Evolutionary conservation across 1,139 yeast genomes (phyloP).

Genomic region (Blastobotrys elegans): DNA sequence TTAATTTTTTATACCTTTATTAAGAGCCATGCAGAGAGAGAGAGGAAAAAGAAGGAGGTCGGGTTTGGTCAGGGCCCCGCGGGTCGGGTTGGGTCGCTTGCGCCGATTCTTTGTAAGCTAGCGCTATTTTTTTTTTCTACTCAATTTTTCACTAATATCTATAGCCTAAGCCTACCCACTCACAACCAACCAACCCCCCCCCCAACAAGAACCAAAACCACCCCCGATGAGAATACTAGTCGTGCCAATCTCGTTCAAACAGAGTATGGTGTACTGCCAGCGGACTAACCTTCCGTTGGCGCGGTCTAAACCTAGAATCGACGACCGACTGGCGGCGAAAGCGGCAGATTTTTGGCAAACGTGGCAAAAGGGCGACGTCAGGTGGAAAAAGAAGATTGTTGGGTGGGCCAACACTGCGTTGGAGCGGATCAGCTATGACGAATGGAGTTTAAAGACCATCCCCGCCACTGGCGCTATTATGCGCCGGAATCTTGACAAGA

Average conservation of each 20-base stretch:
- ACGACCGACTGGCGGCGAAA: slow-evolving; percentile 42
- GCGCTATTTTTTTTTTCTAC: no score
- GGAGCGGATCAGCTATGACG: slow-evolving; percentile 48
- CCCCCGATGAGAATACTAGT: slow-evolving; percentile 31
- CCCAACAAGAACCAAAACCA: no score
- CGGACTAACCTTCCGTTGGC: slow-evolving; percentile 27
- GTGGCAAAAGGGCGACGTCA: slow-evolving; percentile 40
- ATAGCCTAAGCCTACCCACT: no score
- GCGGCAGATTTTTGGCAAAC: slow-evolving; percentile 46
- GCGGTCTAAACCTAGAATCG: slow-evolving; percentile 31
- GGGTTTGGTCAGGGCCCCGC: no score
- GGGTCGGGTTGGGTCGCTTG: no score
- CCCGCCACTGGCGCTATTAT: slow-evolving; percentile 37
- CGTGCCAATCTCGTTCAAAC: slow-evolving; percentile 28
- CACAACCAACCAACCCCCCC: no score
- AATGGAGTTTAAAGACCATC: slow-evolving; percentile 45
- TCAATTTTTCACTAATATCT: no score
- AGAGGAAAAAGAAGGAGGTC: no score
- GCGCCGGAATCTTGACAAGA: slow-evolving; percentile 16
- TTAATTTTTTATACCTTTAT: no score
- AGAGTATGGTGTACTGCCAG: slow-evolving; percentile 31
- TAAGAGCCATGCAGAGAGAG: no score
- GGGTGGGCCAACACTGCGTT: slow-evolving; percentile 38
- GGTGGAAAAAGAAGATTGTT: slow-evolving; percentile 42
- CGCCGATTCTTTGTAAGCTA: no score